Conservation (phyloP, 345 rosid species). For the Angophora floribunda region DNA sequence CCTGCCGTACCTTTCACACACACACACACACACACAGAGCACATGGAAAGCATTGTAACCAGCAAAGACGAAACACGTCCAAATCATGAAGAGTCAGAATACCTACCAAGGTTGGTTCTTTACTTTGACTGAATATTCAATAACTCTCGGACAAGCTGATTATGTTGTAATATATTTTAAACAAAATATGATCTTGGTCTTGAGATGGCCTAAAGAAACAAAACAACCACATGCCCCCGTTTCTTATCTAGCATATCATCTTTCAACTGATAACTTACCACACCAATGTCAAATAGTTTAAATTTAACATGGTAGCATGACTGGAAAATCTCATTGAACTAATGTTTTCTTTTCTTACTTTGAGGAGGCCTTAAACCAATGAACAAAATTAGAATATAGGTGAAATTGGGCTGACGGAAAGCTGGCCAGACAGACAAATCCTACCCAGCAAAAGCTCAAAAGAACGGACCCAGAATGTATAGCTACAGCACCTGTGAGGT, state of each 20-base stretch:
- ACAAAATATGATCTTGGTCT: background rate
- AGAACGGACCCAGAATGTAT: background rate
- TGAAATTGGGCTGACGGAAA: background rate
- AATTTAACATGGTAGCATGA: background rate
- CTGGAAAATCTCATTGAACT: background rate
- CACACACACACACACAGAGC: background rate
- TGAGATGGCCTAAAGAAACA: background rate
- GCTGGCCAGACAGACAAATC: background rate
- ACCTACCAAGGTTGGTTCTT: background rate
- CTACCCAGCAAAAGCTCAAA: background rate
- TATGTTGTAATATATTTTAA: background rate
- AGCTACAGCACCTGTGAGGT: constrained; percentile 29
- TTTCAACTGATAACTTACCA: background rate
- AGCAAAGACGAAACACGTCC: background rate
- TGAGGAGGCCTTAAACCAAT: background rate
- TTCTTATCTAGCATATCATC: background rate
- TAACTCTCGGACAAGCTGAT: background rate
- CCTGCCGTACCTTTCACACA: background rate
- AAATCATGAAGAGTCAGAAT: background rate
- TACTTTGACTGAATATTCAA: background rate
- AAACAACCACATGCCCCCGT: background rate
- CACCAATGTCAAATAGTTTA: background rate
- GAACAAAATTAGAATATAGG: background rate
- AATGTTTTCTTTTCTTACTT: background rate
- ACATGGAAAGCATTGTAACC: background rate